Evolutionary conservation across 1,284 basidiomycete genomes (phyloP).

Genomic region (Leccinum solheimii): DNA sequence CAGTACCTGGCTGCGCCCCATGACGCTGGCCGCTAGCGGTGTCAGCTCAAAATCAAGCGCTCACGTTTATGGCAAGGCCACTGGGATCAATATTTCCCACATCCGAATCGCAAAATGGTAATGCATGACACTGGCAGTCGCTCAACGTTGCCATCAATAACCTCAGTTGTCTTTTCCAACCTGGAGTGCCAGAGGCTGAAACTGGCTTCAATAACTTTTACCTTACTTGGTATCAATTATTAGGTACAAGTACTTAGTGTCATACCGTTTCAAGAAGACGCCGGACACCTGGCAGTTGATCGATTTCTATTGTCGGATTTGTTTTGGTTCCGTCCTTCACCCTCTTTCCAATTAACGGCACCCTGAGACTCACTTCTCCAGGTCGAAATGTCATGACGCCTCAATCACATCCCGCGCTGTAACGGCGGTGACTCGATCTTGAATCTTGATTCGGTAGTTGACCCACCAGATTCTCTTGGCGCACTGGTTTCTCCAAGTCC

Average conservation of each 20-base stretch:
- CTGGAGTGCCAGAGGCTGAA: no score
- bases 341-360: neutral
- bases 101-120: neutral
- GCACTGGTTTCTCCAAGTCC: conserved; percentile 7
- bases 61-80: neutral
- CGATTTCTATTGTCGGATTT: neutral
- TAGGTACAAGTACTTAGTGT: no score
- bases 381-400: neutral
- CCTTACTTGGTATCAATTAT: no score
- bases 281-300: neutral
- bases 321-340: conserved; percentile 2
- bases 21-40: neutral
- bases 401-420: neutral
- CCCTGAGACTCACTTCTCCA: neutral
- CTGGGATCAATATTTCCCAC: neutral
- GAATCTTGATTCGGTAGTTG: neutral
- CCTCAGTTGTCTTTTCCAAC: no score
- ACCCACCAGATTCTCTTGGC: conserved; percentile 15
- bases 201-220: no score
- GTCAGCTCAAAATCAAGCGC: neutral
- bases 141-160: no score
- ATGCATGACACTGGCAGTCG: neutral
- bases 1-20: neutral
- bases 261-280: neutral
- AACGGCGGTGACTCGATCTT: neutral